phyloP scores from a whole-genome alignment of 1,139 yeast species.

The Taphrina flavorubra region DNA sequence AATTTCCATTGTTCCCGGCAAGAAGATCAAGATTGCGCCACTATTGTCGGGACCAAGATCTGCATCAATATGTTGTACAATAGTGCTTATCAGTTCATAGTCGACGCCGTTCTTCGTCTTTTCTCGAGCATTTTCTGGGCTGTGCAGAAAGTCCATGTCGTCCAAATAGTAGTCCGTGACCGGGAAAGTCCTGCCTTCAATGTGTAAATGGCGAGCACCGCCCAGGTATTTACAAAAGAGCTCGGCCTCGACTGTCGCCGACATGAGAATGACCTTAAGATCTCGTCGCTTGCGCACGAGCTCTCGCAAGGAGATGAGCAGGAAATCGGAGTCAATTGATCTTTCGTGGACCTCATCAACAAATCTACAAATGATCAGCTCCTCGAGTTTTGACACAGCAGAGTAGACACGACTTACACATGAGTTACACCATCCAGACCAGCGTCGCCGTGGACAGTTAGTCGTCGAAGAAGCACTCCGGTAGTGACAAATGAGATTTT shows the following conservation, averaged over 20 bases:
- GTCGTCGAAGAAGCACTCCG: slow-evolving; percentile 85
- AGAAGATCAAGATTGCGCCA: slow-evolving; percentile 71
- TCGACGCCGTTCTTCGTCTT: slow-evolving; percentile 59
- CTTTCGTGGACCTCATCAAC: slow-evolving; percentile 97
- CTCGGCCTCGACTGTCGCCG: slow-evolving; percentile 87
- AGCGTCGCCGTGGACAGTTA: slow-evolving; percentile 57
- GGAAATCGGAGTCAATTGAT: slow-evolving; percentile 86
- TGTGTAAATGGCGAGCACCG: slow-evolving; percentile 60
- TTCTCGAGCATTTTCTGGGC: slow-evolving; percentile 48
- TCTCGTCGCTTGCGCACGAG: slow-evolving; percentile 48
- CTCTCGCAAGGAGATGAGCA: slow-evolving; percentile 68
- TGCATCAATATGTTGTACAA: slow-evolving; percentile 62
- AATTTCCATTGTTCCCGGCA: slow-evolving; percentile 92
- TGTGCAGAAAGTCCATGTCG: slow-evolving; percentile 52
- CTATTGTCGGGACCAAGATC: slow-evolving; percentile 60
- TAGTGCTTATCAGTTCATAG: slow-evolving; percentile 68
- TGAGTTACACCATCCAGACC: slow-evolving; percentile 65
- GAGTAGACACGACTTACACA: slow-evolving; percentile 50
- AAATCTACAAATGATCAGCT: slow-evolving; percentile 48
- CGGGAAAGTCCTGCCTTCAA: slow-evolving; percentile 93
- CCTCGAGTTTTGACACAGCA: no score
- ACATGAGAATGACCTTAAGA: slow-evolving; percentile 76
- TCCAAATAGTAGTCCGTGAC: slow-evolving; percentile 77
- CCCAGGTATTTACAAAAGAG: slow-evolving; percentile 63
- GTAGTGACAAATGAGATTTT: slow-evolving; percentile 86